Evolutionary conservation across 257 asterid genomes (phyloP).

Genomic region (Nemophila menziesii): DNA sequence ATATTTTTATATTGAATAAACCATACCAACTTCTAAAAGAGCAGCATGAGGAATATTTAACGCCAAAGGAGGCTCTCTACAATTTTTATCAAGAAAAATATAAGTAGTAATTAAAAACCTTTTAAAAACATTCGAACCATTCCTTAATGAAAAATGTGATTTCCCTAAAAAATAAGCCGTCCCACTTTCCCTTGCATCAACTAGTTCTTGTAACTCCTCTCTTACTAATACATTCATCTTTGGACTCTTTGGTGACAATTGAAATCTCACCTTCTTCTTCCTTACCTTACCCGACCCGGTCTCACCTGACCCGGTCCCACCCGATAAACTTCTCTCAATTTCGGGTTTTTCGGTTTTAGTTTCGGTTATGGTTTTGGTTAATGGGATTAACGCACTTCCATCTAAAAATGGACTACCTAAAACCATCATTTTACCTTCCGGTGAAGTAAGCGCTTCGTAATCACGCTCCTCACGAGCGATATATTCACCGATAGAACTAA

Average conservation of each 20-base stretch:
- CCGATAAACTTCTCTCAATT: constrained; percentile 17
- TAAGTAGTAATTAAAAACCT: constrained; percentile 38
- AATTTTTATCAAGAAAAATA: constrained; percentile 62
- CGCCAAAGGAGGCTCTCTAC: constrained; percentile 69
- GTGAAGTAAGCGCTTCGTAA: constrained; percentile 31
- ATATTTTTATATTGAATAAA: constrained; percentile 52
- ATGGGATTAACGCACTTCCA: constrained; percentile 41
- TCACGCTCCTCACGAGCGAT: constrained; percentile 50
- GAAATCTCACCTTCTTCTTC: constrained; percentile 51
- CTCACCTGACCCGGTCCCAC: constrained; percentile 9
- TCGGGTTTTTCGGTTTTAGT: constrained; percentile 12
- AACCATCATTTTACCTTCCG: constrained; percentile 59
- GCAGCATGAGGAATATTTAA: constrained; percentile 82
- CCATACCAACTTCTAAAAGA: constrained; percentile 72
- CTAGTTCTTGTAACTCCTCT: constrained; percentile 55
- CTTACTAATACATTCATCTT: constrained; percentile 36
- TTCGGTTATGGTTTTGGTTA: constrained; percentile 10
- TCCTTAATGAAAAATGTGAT: constrained; percentile 51
- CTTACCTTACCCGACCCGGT: constrained; percentile 12
- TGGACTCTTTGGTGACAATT: constrained; percentile 52
- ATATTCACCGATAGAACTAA: constrained; percentile 72
- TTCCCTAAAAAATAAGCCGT: constrained; percentile 78
- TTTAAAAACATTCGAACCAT: constrained; percentile 61
- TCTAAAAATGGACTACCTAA: constrained; percentile 41
- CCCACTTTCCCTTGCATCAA: constrained; percentile 79